Percentiles rank a stretch among this genome's conserved stretches.
These are phyloP conservation scores for Talaromyces sp. DNA, from an alignment of 2,329 filamentous ascomycete species.

Conservation along the genomic window DNA sequence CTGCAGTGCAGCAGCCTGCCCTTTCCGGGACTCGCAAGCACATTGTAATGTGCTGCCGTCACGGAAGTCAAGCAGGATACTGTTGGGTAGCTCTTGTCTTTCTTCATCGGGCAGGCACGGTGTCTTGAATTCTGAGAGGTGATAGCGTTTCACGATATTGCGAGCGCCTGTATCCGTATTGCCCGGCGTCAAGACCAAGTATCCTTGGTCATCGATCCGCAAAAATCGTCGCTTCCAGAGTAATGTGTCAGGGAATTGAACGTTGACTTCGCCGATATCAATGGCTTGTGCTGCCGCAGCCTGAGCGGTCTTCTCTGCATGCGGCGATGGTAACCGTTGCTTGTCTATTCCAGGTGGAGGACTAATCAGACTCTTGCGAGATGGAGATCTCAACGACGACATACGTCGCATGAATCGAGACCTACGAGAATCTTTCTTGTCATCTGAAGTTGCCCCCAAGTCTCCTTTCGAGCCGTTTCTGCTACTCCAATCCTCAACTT, in stretches of 20 bases:
- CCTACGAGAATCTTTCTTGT: conserved; percentile 52
- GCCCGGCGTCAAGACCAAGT: conserved; percentile 70
- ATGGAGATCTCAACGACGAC: conserved; percentile 51
- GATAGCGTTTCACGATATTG: conserved; percentile 70
- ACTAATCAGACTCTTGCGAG: conserved; percentile 42
- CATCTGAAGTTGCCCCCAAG: conserved; percentile 35
- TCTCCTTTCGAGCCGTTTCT: conserved; percentile 1
- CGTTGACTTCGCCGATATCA: conserved; percentile 83
- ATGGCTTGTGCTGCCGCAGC: conserved; percentile 48
- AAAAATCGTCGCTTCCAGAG: conserved; percentile 93
- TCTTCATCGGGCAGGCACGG: conserved; percentile 86
- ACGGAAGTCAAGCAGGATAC: conserved; percentile 59
- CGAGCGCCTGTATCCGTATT: conserved; percentile 56
- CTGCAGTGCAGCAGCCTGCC: conserved; percentile 48
- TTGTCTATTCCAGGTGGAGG: conserved; percentile 27
- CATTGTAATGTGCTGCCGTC: conserved; percentile 60
- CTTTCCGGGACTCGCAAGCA: conserved; percentile 54
- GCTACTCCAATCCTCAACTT: conserved; percentile 26
- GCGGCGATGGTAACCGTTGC: neutral
- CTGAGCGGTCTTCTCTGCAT: conserved; percentile 23
- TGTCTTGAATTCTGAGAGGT: conserved; percentile 73
- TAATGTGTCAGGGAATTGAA: conserved; percentile 93
- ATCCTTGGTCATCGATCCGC: conserved; percentile 76
- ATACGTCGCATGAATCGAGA: conserved; percentile 63
- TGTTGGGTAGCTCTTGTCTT: conserved; percentile 86